Base-by-base conservation (phyloP, 352 stramenopile genomes). In the Globisporangium iwayamae region DNA sequence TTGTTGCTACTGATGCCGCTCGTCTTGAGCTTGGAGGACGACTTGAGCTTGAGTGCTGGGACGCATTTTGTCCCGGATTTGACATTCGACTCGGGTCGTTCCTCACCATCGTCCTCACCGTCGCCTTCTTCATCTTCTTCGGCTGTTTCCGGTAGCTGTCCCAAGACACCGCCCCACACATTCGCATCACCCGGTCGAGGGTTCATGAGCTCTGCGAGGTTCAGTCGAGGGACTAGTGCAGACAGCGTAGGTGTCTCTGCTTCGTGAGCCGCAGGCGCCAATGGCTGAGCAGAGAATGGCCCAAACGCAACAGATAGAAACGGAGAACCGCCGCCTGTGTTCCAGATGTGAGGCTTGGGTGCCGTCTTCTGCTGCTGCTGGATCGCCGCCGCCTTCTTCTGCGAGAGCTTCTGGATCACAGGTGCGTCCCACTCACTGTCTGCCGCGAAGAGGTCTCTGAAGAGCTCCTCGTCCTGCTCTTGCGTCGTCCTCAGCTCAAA, bases 391-490 rank as follows among this genome's bases (percentile, higher is more conserved):
- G 30, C 9, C 11, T 68, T 63, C 16, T 63, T 62, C 20, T 55
- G 61, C 10, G 22, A 50, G 0, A 52, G 25, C 5, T 20, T 45
- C 13, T 22, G 41, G 0, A 25, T 14, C n/a, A 18, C n/a, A 50
- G 39, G 36, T 1, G 32, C 57, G 9, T 75, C 68, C 20, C 60
- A 54, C 20, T 82, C 76, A 7, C 59, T 67, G 7, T 87, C 78
- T 11, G 43, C 61, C 1, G 66, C 66, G 53, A 91, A 89, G 13
- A 91, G 67, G 25, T 91, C 80, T 13, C 80, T 75, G 18, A 89
- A 89, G 54, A 91, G 70, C 56, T 91, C 80, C 67, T 91, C 80
- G 14, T 91, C 79, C 48, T 81, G 66, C 39, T 82, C 70, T 32
- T 74, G 71, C 16, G 68, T 58, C 52, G 62, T 46, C 45, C 34